These are phyloP conservation scores for Cercospora zeina DNA, from an alignment of 2,329 filamentous ascomycete genomes.

Conservation along the genomic window DNA sequence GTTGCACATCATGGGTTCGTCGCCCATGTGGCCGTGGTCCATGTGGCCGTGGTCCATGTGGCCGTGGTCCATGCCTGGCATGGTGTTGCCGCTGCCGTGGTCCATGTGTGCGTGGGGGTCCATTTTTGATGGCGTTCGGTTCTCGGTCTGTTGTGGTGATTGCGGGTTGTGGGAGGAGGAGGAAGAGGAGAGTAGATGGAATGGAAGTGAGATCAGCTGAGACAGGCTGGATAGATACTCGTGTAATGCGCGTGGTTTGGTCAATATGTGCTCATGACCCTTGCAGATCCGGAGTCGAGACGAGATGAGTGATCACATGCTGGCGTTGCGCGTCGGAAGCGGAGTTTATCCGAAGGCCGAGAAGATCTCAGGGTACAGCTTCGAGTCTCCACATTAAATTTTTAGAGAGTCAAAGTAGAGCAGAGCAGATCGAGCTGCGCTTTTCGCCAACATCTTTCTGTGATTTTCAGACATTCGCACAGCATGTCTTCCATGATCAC, in stretches of 20 bases:
- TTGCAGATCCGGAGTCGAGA: background rate
- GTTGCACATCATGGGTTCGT: constrained; percentile 68
- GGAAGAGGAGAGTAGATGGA: background rate
- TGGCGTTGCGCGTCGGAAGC: background rate
- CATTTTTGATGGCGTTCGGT: constrained; percentile 18
- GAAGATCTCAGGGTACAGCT: background rate
- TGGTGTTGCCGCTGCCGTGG: background rate
- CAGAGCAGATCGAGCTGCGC: background rate
- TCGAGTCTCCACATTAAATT: constrained; percentile 13
- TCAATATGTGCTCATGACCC: constrained; percentile 15
- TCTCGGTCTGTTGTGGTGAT: background rate
- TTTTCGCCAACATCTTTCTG: background rate
- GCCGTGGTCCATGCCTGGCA: constrained; percentile 28
- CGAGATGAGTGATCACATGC: constrained; percentile 10
- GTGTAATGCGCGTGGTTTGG: background rate
- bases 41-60: constrained; percentile 28
- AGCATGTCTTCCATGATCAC: constrained; percentile 57
- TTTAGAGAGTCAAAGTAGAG: constrained; percentile 1
- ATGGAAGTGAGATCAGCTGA: background rate
- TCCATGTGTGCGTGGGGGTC: constrained; percentile 10
- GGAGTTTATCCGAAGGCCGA: background rate
- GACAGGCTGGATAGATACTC: background rate
- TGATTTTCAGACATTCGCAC: background rate
- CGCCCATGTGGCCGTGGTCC: constrained; percentile 48
- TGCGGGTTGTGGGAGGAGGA: background rate